Conservation (phyloP, 495 filamentous ascomycete species). For the Aspergillus baeticus region DNA sequence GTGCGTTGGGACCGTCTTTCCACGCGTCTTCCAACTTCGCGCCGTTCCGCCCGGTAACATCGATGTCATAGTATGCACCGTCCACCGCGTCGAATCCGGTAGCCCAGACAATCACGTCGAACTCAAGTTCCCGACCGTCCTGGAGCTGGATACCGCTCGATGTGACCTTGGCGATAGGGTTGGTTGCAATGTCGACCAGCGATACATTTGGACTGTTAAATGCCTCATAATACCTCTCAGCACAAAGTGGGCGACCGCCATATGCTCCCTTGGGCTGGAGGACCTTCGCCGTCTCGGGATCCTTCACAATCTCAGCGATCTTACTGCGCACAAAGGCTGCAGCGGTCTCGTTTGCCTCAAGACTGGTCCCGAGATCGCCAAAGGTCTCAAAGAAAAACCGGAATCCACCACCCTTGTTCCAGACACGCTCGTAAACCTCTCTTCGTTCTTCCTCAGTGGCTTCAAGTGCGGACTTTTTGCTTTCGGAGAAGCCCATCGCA, state of each 20-base stretch:
- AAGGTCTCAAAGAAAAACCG: constrained; percentile 26
- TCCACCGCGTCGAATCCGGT: constrained; percentile 54
- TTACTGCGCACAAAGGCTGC: constrained; percentile 24
- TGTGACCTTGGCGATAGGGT: constrained; percentile 42
- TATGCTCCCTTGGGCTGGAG: constrained; percentile 20
- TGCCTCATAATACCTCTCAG: constrained; percentile 29
- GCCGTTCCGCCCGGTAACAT: constrained; percentile 26
- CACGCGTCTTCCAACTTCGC: constrained; percentile 41
- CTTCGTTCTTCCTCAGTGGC: constrained; percentile 14
- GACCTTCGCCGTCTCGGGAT: constrained; percentile 13
- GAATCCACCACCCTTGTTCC: constrained; percentile 22
- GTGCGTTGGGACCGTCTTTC: constrained; percentile 37
- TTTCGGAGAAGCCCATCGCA: constrained; percentile 13
- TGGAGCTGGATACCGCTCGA: constrained; percentile 41
- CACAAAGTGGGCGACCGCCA: constrained; percentile 18
- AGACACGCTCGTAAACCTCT: constrained; percentile 21
- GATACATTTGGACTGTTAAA: constrained; percentile 23
- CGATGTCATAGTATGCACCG: constrained; percentile 37
- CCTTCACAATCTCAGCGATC: constrained; percentile 19
- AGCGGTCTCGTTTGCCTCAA: constrained; percentile 20
- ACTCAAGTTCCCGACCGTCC: constrained; percentile 38
- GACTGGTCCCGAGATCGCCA: constrained; percentile 18
- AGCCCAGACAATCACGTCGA: constrained; percentile 49
- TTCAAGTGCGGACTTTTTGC: neutral
- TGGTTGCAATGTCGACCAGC: constrained; percentile 12